phyloP scores from a whole-genome alignment of 768 basidiomycete genomes.

The Collybia nuda region DNA sequence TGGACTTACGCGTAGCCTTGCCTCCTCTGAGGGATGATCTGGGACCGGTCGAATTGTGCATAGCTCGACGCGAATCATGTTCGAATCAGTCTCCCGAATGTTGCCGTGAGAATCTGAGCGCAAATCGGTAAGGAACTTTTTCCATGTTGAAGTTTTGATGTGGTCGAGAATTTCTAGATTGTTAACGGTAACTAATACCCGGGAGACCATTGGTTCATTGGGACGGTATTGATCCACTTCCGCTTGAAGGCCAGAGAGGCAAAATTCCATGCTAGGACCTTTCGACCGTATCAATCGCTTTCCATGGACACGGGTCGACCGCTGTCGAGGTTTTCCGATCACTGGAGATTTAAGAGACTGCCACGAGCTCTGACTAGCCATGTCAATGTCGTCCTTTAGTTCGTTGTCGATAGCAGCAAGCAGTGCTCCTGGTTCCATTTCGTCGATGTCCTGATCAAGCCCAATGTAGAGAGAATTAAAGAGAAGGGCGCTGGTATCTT shows the following conservation, averaged over 20 bases:
- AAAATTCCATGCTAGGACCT: conserved; percentile 82
- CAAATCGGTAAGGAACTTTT: conserved; percentile 89
- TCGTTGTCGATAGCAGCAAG: conserved; percentile 94
- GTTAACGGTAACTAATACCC: conserved; percentile 64
- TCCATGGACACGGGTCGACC: conserved; percentile 44
- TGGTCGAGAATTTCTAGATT: conserved; percentile 93
- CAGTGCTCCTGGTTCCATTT: conserved; percentile 71
- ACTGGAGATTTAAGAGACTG: conserved; percentile 69
- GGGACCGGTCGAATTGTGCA: conserved; percentile 71
- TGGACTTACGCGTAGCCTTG: conserved; percentile 67
- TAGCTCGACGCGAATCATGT: conserved; percentile 91
- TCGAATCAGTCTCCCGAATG: conserved; percentile 85
- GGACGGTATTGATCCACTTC: conserved; percentile 68
- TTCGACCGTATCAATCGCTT: conserved; percentile 72
- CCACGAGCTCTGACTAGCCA: conserved; percentile 84
- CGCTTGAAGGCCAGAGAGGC: conserved; percentile 59
- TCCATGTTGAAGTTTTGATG: conserved; percentile 98
- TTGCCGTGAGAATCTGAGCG: conserved; percentile 85
- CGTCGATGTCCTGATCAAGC: conserved; percentile 73
- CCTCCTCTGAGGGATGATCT: conserved; percentile 69
- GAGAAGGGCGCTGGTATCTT: conserved; percentile 71
- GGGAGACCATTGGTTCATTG: conserved; percentile 56
- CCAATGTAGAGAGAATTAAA: conserved; percentile 97
- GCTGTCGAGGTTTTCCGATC: conserved; percentile 40
- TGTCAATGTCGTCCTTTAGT: conserved; percentile 74